A percentile compares a stretch with the other conserved stretches of the same genome.
Evolutionary conservation across 2,329 filamentous ascomycete species (phyloP).

Genomic region (Ophiostoma australiae): DNA sequence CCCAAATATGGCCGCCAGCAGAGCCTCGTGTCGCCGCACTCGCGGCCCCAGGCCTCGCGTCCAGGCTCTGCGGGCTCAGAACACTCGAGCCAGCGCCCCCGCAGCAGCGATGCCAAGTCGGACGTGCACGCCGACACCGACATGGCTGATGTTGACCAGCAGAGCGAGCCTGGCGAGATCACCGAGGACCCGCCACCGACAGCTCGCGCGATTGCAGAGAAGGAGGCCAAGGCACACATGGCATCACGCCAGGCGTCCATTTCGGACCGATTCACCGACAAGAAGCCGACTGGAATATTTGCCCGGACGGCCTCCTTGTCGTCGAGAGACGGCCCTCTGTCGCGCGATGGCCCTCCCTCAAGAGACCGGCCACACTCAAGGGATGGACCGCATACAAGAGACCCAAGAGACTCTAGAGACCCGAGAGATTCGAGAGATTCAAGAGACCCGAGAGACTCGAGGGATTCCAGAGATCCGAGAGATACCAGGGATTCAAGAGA

Average conservation of each 20-base stretch:
- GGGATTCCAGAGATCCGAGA: neutral
- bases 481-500: neutral
- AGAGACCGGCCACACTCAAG: neutral
- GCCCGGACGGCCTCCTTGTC: conserved; percentile 16
- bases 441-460: neutral
- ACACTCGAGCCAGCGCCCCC: conserved; percentile 44
- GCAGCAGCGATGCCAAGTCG: conserved; percentile 51
- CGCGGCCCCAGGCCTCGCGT: conserved; percentile 34
- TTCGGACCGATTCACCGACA: conserved; percentile 13
- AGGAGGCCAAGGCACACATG: conserved; percentile 8
- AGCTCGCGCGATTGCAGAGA: neutral
- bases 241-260: conserved; percentile 8
- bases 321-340: neutral
- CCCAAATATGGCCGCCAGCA: conserved; percentile 49
- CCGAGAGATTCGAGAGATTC: neutral
- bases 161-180: conserved; percentile 45
- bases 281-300: conserved; percentile 19
- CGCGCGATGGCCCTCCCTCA: neutral
- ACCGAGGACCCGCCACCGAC: conserved; percentile 34
- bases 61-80: conserved; percentile 37
- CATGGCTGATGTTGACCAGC: conserved; percentile 38
- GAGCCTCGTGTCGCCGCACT: conserved; percentile 44
- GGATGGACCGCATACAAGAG: neutral
- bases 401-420: neutral
- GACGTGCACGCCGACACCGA: conserved; percentile 36